These are phyloP conservation scores for Termitomyces titanicus DNA, from an alignment of 768 basidiomycete species.

Conservation along the genomic window DNA sequence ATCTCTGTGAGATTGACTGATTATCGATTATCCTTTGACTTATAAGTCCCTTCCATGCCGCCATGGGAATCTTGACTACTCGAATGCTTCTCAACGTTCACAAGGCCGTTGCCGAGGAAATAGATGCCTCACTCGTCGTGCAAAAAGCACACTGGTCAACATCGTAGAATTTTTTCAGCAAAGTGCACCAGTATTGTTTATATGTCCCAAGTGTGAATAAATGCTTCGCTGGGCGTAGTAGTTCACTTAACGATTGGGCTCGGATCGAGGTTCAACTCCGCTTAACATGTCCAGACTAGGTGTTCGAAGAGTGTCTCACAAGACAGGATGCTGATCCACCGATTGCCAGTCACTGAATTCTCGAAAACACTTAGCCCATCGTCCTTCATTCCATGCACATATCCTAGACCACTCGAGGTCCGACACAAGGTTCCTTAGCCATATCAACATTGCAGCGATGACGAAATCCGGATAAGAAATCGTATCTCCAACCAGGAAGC, in stretches of 20 bases:
- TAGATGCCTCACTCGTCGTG: neutral
- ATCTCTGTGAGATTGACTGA: neutral
- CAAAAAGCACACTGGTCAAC: neutral
- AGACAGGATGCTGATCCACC: slow-evolving; percentile 9
- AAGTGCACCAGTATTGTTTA: neutral
- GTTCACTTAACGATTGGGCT: too few species aligned
- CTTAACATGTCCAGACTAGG: neutral
- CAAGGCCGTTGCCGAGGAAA: slow-evolving; percentile 24
- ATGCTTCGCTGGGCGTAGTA: too few species aligned
- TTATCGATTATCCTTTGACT: slow-evolving; percentile 11
- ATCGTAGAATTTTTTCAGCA: neutral
- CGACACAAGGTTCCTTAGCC: slow-evolving; percentile 20
- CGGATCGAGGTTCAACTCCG: too few species aligned
- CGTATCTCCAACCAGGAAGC: slow-evolving; percentile 19
- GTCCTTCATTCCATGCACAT: slow-evolving; percentile 22
- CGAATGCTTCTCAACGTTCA: slow-evolving; percentile 44
- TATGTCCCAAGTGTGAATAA: neutral
- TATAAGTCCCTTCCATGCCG: slow-evolving; percentile 42
- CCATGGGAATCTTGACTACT: slow-evolving; percentile 40
- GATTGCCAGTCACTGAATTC: slow-evolving; percentile 18
- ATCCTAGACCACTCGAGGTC: slow-evolving; percentile 23
- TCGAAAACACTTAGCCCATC: slow-evolving; percentile 22
- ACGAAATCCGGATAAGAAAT: slow-evolving; percentile 24
- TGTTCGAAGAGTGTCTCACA: neutral
- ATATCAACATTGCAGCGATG: slow-evolving; percentile 20